A percentile compares a stretch with the other conserved stretches of the same genome.
Conservation (phyloP, 768 basidiomycete species). For the Russula griseocarnosa region DNA sequence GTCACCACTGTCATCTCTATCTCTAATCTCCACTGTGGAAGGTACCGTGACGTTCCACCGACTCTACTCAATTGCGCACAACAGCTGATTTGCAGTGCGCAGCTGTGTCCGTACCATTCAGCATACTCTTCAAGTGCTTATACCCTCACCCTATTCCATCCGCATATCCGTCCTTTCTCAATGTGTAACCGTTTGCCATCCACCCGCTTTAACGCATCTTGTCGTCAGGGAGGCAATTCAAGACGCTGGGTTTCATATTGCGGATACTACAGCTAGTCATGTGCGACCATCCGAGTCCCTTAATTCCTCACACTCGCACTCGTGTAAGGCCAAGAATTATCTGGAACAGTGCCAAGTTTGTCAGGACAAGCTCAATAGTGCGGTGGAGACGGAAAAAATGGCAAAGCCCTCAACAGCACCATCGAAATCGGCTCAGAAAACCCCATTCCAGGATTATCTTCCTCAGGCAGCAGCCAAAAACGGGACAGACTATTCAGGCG, state of each 20-base stretch:
- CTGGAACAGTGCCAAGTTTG: constrained; percentile 25
- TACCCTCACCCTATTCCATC: constrained; percentile 40
- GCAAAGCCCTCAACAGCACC: neutral
- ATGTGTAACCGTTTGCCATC: constrained; percentile 43
- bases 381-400: neutral
- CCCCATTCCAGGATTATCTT: neutral
- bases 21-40: constrained; percentile 51
- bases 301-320: constrained; percentile 15
- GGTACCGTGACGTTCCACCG: constrained; percentile 33
- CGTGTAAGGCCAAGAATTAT: constrained; percentile 12
- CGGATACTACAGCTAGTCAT: constrained; percentile 30
- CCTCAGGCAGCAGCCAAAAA: neutral
- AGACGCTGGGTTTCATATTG: constrained; percentile 47
- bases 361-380: neutral
- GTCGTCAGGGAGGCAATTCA: constrained; percentile 40
- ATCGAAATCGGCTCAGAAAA: neutral
- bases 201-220: constrained; percentile 31
- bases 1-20: constrained; percentile 37
- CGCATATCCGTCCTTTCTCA: constrained; percentile 46
- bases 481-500: neutral
- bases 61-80: neutral
- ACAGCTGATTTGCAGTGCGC: neutral
- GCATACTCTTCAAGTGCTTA: constrained; percentile 37
- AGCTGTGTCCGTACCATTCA: constrained; percentile 51
- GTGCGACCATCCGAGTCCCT: neutral